Base-by-base conservation (phyloP, 176 grass and related monocot genomes). In the Musa itinerans region DNA sequence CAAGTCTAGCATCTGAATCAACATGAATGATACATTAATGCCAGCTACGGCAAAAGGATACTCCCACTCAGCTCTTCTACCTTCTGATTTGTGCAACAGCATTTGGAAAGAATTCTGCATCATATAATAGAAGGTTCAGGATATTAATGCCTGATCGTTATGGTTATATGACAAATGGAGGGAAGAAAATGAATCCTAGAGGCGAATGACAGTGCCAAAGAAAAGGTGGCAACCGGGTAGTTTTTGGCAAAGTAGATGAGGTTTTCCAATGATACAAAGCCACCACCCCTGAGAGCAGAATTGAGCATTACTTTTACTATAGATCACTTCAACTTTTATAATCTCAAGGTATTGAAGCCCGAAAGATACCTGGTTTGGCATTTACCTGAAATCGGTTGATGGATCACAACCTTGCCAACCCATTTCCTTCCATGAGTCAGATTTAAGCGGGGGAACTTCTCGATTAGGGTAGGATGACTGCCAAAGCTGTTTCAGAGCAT, bases 391-490 rank as follows among this genome's bases (percentile, higher is more conserved):
- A 89, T 98, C 94, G 66, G 94, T 93, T 80, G 90, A 89, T 63
- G 94, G 94, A 54, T 98, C 94, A 57, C 59, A 89, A 59, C 94
- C 94, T 89, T 98, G 94, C 94, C 94, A 98, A 77, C 94, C 94
- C 94, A 98, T 98, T 61, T 93, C 86, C 82, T 93, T 98, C 94
- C 94, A 98, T 61, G 85, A 78, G 82, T 98, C 88, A n/a, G 94
- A 98, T 91, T 93, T 93, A 27, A 93, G 80, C 34, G 90, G 82
- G 74, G 94, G 94, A 76, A 90, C 84, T 65, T 82, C 78, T 2
- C 78, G 84, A 78, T 76, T 75, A 48, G 90, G 90, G 68, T 90
- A 93, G 77, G 94, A 87, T 54, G 90, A 83, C 65, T 57, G 86
- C 94, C 94, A 98, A 8, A 98, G 88, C 81, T 98, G 90, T 54